A percentile compares a stretch with the other conserved stretches of the same genome.
phyloP scores from a whole-genome alignment of 2,329 filamentous ascomycete species.

The Boeremia exigua region DNA sequence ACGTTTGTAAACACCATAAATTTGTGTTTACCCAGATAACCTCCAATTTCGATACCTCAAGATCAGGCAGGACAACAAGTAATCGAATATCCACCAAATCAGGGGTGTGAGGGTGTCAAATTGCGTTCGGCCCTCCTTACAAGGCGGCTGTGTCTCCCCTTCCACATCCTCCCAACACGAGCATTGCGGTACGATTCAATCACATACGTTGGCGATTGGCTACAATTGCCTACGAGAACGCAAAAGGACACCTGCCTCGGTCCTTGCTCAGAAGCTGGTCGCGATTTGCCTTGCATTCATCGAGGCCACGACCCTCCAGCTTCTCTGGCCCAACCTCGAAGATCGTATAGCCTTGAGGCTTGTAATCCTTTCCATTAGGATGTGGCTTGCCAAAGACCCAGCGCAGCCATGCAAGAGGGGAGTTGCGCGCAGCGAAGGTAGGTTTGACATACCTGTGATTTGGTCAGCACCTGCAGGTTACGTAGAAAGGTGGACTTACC shows the following conservation, averaged over 20 bases:
- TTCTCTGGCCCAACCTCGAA: slow-evolving; percentile 67
- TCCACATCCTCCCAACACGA: neutral
- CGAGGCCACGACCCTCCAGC: slow-evolving; percentile 56
- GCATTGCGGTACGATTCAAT: neutral
- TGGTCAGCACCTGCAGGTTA: slow-evolving; percentile 3
- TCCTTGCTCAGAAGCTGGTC: slow-evolving; percentile 31
- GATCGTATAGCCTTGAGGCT: slow-evolving; percentile 61
- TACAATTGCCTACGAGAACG: slow-evolving; percentile 1
- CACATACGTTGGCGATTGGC: neutral
- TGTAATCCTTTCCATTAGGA: slow-evolving; percentile 62
- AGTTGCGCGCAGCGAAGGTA: slow-evolving; percentile 25
- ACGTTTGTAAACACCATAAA: neutral
- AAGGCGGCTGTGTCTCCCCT: neutral
- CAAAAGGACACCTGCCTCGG: slow-evolving; percentile 44
- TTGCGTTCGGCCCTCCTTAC: neutral
- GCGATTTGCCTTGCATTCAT: slow-evolving; percentile 32
- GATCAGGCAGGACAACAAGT: neutral
- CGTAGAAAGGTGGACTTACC: slow-evolving; percentile 43
- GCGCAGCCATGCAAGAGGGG: slow-evolving; percentile 33
- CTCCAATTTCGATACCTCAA: neutral
- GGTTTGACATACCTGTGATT: slow-evolving; percentile 33
- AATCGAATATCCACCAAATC: neutral
- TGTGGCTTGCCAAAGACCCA: slow-evolving; percentile 68
- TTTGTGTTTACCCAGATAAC: too few relatives aligned
- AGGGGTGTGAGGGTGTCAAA: neutral